These are phyloP conservation scores for Pseudocercospora eumusae DNA, from an alignment of 2,329 filamentous ascomycete species.

Conservation along the genomic window DNA sequence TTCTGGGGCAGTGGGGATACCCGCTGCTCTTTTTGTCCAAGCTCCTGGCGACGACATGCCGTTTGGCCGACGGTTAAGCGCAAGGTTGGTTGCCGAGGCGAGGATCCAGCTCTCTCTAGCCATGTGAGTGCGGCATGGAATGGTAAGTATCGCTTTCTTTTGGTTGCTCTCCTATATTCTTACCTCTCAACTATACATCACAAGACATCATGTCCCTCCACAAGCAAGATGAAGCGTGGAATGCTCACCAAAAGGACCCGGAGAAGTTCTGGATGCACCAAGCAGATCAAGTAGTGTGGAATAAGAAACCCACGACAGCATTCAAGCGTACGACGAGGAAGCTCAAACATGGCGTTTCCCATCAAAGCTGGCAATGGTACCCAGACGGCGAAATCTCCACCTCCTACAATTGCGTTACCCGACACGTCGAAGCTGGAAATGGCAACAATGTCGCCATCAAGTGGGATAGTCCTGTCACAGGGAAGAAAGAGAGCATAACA, in stretches of 20 bases:
- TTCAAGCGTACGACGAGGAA: slow-evolving; percentile 64
- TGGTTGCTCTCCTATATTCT: background rate
- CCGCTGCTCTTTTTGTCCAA: background rate
- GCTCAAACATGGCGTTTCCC: slow-evolving; percentile 61
- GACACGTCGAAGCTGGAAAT: slow-evolving; percentile 79
- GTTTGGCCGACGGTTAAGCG: slow-evolving; percentile 2
- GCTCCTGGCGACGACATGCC: background rate
- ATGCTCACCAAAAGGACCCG: slow-evolving; percentile 38
- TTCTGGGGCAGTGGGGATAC: slow-evolving; percentile 7
- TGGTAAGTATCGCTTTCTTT: background rate
- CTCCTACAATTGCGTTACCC: slow-evolving; percentile 79
- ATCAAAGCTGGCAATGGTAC: slow-evolving; percentile 88
- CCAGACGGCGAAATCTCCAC: slow-evolving; percentile 85
- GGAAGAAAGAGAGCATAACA: slow-evolving; percentile 68
- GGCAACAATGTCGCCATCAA: slow-evolving; percentile 74
- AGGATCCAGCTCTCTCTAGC: background rate
- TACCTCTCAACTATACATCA: no score
- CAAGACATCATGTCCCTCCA: slow-evolving; percentile 26
- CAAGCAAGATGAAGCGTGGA: slow-evolving; percentile 42
- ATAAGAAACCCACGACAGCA: slow-evolving; percentile 67
- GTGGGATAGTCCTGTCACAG: slow-evolving; percentile 85
- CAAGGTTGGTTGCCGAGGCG: slow-evolving; percentile 6
- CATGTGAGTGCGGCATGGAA: background rate
- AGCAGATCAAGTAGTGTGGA: slow-evolving; percentile 76
- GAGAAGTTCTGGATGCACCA: slow-evolving; percentile 43